Base-by-base conservation (phyloP, 78 protist genomes). In the Emiliania huxleyi region DNA sequence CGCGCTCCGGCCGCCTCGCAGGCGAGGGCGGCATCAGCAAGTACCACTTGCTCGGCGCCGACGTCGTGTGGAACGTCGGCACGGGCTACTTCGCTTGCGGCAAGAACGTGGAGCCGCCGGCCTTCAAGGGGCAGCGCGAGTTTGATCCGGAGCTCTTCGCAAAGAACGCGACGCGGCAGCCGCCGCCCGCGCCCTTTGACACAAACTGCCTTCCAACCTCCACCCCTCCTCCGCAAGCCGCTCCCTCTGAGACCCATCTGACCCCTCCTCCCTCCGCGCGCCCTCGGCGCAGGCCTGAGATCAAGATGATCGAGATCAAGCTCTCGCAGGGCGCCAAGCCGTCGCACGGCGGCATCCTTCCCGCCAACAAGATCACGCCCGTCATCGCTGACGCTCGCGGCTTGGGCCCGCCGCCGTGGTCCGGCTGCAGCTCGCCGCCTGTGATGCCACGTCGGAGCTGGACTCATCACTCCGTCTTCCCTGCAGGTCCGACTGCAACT, bases 241-340 rank as follows among this genome's bases (percentile, higher is more conserved):
- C n/a, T n/a, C n/a, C n/a, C n/a, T n/a, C n/a, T n/a, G n/a, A n/a
- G n/a, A n/a, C n/a, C n/a, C n/a, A n/a, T n/a, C n/a, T n/a, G n/a
- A n/a, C n/a, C n/a, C n/a, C n/a, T n/a, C n/a, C n/a, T n/a, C n/a
- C n/a, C n/a, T n/a, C n/a, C n/a, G n/a, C n/a, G n/a, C n/a, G n/a
- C n/a, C n/a, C n/a, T n/a, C n/a, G n/a, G n/a, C n/a, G n/a, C n/a
- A n/a, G n/a, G n/a, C 44, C 19, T 12, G 21, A 45, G 73, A 15
- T 90, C 33, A 62, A 44, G 88, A 91, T 91, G 93, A 75, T 91
- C 73, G 93, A 91, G 88, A 8, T 91, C 35, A 91, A 91, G 88
- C 93, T 91, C 18, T 91, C 93, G 44, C 91, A 89, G 40, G 93
- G 93, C n/a, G 93, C 93, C n/a, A 73, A 91, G 38, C 93, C 93